Evolutionary conservation across 768 basidiomycete genomes (phyloP).

Genomic region (Amanita molliuscula): DNA sequence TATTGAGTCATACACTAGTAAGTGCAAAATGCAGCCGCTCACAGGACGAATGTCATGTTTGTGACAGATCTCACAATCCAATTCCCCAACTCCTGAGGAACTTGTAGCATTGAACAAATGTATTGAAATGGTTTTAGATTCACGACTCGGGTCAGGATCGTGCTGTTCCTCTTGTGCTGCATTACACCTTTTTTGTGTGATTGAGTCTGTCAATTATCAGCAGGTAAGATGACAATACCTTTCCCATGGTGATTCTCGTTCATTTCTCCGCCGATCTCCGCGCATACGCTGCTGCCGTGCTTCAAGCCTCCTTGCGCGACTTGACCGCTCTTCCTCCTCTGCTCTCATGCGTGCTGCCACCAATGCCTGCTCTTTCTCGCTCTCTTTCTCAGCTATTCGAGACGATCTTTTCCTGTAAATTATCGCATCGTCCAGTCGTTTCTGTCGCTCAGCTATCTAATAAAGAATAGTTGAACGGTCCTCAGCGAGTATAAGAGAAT

Average conservation of each 20-base stretch:
- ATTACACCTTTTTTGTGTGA: not conserved
- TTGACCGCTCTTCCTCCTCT: conserved; percentile 60
- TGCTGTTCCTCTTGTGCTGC: not conserved
- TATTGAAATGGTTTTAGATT: not conserved
- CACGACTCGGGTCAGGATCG: not conserved
- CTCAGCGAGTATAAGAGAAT: conserved; percentile 10
- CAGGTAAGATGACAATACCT: conserved; percentile 9
- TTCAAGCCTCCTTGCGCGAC: conserved; percentile 50
- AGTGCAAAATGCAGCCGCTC: conserved; percentile 14
- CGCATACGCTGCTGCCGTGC: conserved; percentile 37
- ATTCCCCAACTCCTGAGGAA: conserved; percentile 54
- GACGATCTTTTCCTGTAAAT: conserved; percentile 86
- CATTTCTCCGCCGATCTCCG: conserved; percentile 43
- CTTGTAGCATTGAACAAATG: not conserved
- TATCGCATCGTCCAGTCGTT: conserved; percentile 61
- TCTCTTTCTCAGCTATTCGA: conserved; percentile 75
- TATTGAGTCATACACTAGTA: conserved; percentile 7
- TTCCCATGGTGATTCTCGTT: conserved; percentile 33
- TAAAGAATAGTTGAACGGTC: conserved; percentile 2
- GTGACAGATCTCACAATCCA: conserved; percentile 83
- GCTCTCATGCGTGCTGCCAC: conserved; percentile 45
- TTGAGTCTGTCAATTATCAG: not conserved
- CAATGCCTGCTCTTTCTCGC: conserved; percentile 65
- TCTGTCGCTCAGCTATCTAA: conserved; percentile 55
- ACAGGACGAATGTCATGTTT: conserved; percentile 67